Conservation (phyloP, 2,329 filamentous ascomycete genomes). For the Sclerotinia minor region DNA sequence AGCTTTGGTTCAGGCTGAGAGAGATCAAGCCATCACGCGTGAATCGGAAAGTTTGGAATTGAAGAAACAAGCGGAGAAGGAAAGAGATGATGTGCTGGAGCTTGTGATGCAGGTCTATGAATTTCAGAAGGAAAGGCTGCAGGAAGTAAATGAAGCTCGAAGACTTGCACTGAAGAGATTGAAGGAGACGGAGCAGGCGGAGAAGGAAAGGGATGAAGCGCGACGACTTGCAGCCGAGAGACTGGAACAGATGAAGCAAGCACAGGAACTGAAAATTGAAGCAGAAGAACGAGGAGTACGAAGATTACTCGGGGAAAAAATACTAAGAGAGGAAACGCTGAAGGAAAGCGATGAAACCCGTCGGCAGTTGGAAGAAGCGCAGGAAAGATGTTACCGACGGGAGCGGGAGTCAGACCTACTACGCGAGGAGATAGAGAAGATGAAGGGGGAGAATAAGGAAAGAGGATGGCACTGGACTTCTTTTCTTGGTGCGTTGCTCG, state of each 20-base stretch:
- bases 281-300: not conserved
- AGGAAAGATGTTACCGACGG: not conserved
- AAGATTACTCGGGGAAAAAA: not conserved
- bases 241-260: not conserved
- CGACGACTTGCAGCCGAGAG: not conserved
- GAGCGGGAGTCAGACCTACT: not conserved
- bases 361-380: not conserved
- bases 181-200: not conserved
- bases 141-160: not conserved
- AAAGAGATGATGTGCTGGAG: not conserved
- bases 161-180: not conserved
- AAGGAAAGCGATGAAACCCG: not conserved
- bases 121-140: not conserved
- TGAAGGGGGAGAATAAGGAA: not conserved
- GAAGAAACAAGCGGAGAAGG: not conserved
- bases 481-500: not conserved
- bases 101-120: not conserved
- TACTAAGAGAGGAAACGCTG: too few species aligned
- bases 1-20: not conserved
- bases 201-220: not conserved
- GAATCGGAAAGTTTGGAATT: not conserved
- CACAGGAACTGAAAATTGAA: too few species aligned
- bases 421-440: not conserved
- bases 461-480: not conserved
- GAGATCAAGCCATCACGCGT: not conserved